Evolutionary conservation across 2,329 filamentous ascomycete genomes (phyloP).

Genomic region (Niveomyces coronatus): DNA sequence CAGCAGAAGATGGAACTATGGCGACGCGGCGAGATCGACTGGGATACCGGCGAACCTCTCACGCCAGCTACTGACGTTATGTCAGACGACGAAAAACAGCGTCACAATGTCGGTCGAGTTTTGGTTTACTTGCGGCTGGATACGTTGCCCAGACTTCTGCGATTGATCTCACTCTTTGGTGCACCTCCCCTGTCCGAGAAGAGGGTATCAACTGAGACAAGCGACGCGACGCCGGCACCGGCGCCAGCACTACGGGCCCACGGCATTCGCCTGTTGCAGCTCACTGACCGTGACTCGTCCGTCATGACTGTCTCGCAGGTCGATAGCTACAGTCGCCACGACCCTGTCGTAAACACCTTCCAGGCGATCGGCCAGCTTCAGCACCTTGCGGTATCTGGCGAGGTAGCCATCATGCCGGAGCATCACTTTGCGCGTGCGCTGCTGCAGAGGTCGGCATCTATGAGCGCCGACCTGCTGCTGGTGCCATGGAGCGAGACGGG

Average conservation of each 20-base stretch:
- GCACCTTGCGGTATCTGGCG: constrained; percentile 72
- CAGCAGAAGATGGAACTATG: constrained; percentile 40
- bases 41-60: constrained; percentile 44
- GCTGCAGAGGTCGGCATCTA: constrained; percentile 56
- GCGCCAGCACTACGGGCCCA: constrained; percentile 57
- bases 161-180: constrained; percentile 72
- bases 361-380: constrained; percentile 77
- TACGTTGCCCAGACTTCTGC: constrained; percentile 72
- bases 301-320: constrained; percentile 89
- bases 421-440: constrained; percentile 71
- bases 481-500: constrained; percentile 87
- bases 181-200: constrained; percentile 21
- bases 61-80: constrained; percentile 15
- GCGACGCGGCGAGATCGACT: constrained; percentile 83
- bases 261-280: constrained; percentile 73
- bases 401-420: constrained; percentile 69
- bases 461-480: constrained; percentile 63
- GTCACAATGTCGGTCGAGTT: constrained; percentile 29
- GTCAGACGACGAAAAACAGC: background rate
- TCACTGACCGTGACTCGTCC: constrained; percentile 86
- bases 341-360: constrained; percentile 88
- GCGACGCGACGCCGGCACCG: constrained; percentile 14
- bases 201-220: constrained; percentile 11
- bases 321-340: constrained; percentile 60
- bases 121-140: constrained; percentile 78